Percentiles rank a stretch among this genome's conserved stretches.
Conservation (phyloP, 129 eudicot genomes). For the Apium graveolens region DNA sequence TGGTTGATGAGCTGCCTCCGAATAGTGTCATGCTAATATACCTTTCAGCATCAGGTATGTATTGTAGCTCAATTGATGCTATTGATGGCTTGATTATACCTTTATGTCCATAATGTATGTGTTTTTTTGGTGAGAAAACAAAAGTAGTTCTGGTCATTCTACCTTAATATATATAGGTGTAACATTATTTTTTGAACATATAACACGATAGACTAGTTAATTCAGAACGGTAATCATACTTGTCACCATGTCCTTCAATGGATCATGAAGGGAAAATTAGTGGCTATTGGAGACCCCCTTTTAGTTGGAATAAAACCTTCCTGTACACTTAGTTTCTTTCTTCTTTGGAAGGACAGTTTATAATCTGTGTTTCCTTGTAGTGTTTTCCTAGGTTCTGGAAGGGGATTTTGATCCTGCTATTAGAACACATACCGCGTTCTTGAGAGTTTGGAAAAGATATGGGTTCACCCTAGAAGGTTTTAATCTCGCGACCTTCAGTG, state of each 20-base stretch:
- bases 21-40: conserved; percentile 83
- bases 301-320: not conserved
- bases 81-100: not conserved
- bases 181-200: not conserved
- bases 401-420: too few relatives aligned
- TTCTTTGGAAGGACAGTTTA: not conserved
- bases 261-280: not conserved
- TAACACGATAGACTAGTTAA: not conserved
- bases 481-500: too few relatives aligned
- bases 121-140: not conserved
- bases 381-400: too few relatives aligned
- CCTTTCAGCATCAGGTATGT: conserved; percentile 75
- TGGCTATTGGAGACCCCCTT: not conserved
- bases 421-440: too few relatives aligned
- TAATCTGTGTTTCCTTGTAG: too few relatives aligned
- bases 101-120: conserved; percentile 1
- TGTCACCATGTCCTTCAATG: not conserved
- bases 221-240: not conserved
- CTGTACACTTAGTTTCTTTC: not conserved
- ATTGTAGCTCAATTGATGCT: conserved; percentile 5
- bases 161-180: not conserved
- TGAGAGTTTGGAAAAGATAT: too few relatives aligned
- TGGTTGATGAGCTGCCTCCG: conserved; percentile 84
- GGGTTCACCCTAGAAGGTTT: too few relatives aligned
- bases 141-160: not conserved